Evolutionary conservation across 352 stramenopile species (phyloP).

Genomic region (Globisporangium cederbergense): DNA sequence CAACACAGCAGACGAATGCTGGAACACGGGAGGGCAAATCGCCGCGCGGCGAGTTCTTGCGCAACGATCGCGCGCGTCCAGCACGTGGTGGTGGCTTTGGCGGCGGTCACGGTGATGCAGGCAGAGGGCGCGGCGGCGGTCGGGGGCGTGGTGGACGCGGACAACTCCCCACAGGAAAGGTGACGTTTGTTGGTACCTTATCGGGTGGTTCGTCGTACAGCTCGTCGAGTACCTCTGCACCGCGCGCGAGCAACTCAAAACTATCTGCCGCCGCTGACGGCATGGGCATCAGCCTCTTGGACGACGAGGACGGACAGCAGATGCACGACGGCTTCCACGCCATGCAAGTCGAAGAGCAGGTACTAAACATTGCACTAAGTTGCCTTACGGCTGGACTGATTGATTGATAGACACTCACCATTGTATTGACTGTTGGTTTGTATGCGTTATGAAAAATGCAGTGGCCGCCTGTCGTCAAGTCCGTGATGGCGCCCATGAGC

Average conservation of each 20-base stretch:
- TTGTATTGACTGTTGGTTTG: not conserved
- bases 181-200: constrained; percentile 78
- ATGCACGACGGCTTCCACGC: constrained; percentile 47
- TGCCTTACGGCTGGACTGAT: not conserved
- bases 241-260: constrained; percentile 43
- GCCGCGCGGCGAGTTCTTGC: constrained; percentile 41
- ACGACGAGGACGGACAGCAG: constrained; percentile 47
- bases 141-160: constrained; percentile 46
- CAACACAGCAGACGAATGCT: constrained; percentile 15
- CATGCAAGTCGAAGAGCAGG: constrained; percentile 57
- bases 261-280: constrained; percentile 56
- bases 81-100: constrained; percentile 22
- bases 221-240: constrained; percentile 27
- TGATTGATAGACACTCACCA: too few species aligned
- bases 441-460: constrained; percentile 11
- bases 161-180: constrained; percentile 57
- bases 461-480: constrained; percentile 80
- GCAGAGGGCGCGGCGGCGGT: constrained; percentile 41
- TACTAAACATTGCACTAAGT: not conserved
- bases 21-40: constrained; percentile 28
- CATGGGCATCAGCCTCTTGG: constrained; percentile 82
- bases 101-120: constrained; percentile 15
- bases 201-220: constrained; percentile 80
- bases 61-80: constrained; percentile 26
- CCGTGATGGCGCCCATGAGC: constrained; percentile 79